phyloP scores from a whole-genome alignment of 176 grass and related monocot genomes.

The Eremochloa ophiuroides region DNA sequence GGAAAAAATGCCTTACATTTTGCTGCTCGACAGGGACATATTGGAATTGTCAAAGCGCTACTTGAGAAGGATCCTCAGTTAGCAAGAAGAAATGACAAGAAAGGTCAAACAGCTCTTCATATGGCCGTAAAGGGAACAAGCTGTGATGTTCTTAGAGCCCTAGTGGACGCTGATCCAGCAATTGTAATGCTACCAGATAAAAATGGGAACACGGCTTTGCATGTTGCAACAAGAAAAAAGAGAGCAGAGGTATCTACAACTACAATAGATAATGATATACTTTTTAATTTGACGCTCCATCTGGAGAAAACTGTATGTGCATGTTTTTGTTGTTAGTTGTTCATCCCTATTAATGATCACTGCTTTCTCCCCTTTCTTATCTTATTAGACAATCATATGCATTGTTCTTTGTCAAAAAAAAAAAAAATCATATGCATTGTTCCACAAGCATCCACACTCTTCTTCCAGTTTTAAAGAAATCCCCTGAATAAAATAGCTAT shows the following conservation, averaged over 20 bases:
- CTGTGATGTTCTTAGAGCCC: conserved; percentile 79
- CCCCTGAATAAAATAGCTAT: not conserved
- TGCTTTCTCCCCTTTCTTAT: not conserved
- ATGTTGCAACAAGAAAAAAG: conserved; percentile 96
- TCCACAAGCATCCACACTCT: not conserved
- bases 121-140: conserved; percentile 97
- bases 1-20: conserved; percentile 95
- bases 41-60: conserved; percentile 63
- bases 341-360: not conserved
- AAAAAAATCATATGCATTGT: too few relatives aligned
- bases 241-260: conserved; percentile 67
- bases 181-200: conserved; percentile 99
- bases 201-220: conserved; percentile 83
- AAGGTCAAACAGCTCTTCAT: conserved; percentile 93
- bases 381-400: not conserved
- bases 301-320: not conserved
- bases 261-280: not conserved
- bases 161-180: conserved; percentile 85
- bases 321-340: not conserved
- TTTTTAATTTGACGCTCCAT: not conserved
- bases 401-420: too few relatives aligned
- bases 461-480: conserved; percentile 12
- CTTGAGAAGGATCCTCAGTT: conserved; percentile 90
- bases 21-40: conserved; percentile 81
- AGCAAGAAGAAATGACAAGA: conserved; percentile 80